Base-by-base conservation (phyloP, 176 grass and related monocot genomes). In the Otatea glauca region DNA sequence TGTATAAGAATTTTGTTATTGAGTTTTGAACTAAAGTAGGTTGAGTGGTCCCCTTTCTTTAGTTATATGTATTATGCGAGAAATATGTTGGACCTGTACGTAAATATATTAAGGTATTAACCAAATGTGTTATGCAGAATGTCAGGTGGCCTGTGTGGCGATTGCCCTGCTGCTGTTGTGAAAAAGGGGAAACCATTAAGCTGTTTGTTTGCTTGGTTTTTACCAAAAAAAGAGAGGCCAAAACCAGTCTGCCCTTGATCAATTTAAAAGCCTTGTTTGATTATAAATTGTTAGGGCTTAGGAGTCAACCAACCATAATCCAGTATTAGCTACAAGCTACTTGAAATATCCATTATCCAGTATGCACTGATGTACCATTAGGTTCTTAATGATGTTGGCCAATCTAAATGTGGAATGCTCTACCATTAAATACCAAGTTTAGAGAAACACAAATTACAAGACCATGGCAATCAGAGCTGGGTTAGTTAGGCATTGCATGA, bases 391-490 rank as follows among this genome's bases (percentile, higher is more conserved):
- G 68, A 59, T 25, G 65, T 25, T 38, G 43, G 5, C 5, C 41
- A 47, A 53, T 29, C 53, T 39, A 43, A 21, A 61, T 27, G 16
- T 55, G 21, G 15, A 43, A 11, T 43, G 15, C 24, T 72, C 23
- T 47, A 72, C 39, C 67, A 82, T 44, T 49, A 82, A 43, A 15
- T 29, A 58, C 15, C 51, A 81, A 43, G 9, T 59, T 70, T 71
- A 60, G 5, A 13, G 37, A 58, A 34, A 35, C 27, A 37, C 11
- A 48, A 12, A 14, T 29, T 50, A 73, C n/a, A 73, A 2, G 18
- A 72, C 18, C 53, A 21, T 58, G 23, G 5, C 3, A 32, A 72
- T 16, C 51, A 29, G 21, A 24, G 3, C 44, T 67, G 50, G 45
- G 39, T 72, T 49, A 15, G 23, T 60, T 41, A 25, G 9, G 8